Conservation (phyloP, 2,329 filamentous ascomycete genomes). For the Trichoderma harzianum region DNA sequence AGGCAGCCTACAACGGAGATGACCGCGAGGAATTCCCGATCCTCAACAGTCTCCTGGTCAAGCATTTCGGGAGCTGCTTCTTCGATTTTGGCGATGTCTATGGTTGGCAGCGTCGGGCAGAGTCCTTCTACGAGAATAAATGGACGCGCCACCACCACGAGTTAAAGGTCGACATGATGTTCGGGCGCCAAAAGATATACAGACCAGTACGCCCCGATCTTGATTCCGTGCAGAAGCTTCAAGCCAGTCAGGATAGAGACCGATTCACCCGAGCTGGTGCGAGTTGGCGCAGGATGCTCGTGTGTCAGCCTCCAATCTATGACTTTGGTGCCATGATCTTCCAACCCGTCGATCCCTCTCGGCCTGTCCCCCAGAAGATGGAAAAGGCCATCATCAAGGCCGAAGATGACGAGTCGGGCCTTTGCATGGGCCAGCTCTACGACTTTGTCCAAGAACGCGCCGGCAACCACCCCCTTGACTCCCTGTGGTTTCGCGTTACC, state of each 20-base stretch:
- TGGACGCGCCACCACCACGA: background rate
- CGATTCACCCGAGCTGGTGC: background rate
- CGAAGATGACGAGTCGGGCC: background rate
- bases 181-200: background rate
- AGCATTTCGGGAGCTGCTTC: background rate
- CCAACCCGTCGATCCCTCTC: background rate
- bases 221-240: background rate
- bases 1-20: background rate
- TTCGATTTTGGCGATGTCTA: background rate
- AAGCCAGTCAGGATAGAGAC: background rate
- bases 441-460: background rate
- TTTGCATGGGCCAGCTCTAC: slow-evolving; percentile 7
- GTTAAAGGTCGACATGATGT: background rate
- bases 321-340: background rate
- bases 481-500: background rate
- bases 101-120: background rate
- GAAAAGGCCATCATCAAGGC: background rate
- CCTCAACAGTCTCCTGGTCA: background rate
- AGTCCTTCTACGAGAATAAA: background rate
- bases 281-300: slow-evolving; percentile 6
- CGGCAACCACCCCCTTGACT: background rate
- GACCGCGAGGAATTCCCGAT: background rate
- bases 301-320: background rate
- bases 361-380: background rate
- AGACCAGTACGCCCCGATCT: background rate